Evolutionary conservation across 768 basidiomycete genomes (phyloP), one percentile per base, ranked within the genome.

Genomic region (Hypholoma fasciculare): DNA sequence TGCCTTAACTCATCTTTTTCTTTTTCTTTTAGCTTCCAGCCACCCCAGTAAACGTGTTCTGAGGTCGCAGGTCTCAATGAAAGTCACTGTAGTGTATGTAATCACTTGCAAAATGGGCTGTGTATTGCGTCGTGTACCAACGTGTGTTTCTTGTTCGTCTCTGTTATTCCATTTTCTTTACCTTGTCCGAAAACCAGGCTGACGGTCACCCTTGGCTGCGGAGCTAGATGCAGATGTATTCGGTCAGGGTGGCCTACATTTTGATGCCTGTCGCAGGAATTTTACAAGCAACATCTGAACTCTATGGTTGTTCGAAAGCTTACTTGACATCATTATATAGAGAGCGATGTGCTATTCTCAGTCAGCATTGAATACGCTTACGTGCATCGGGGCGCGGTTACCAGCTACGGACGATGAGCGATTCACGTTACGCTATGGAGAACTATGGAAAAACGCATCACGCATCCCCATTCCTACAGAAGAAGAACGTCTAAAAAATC

Each of bases 1-100:
- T 23, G 38, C 23, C 27, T 50, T 20, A 43, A 59, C 66, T 54
- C 67, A 27, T 11, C 38, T 19, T 14, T 34, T 34, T 34, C 23
- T 23, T 30, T 11, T n/a, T 42, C 17, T 11, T n/a, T 42, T 13
- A 52, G 51, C n/a, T 52, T 52, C 51, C 51, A 52, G 37, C 51
- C 51, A 37, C 51, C 51, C 37, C 51, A 76, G 17, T 57, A 58
- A 58, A 62, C 46, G 57, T 56, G 12, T 47, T 52, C 42, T 52
- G 53, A 44, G 40, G 55, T 19, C 47, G 38, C 43, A 47, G 50
- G 52, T 48, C 23, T 38, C 34, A 11, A 50, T 37, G 47, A 54
- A 44, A 30, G 40, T 16, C 53, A 26, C 20, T 54, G 20, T 52
- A 55, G 56, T 58, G 48, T 44, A 58, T 59, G 49, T 60, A 58